These are phyloP conservation scores for Cucurbita argyrosperma DNA, from an alignment of 306 rosid genomes.

Conservation along the genomic window DNA sequence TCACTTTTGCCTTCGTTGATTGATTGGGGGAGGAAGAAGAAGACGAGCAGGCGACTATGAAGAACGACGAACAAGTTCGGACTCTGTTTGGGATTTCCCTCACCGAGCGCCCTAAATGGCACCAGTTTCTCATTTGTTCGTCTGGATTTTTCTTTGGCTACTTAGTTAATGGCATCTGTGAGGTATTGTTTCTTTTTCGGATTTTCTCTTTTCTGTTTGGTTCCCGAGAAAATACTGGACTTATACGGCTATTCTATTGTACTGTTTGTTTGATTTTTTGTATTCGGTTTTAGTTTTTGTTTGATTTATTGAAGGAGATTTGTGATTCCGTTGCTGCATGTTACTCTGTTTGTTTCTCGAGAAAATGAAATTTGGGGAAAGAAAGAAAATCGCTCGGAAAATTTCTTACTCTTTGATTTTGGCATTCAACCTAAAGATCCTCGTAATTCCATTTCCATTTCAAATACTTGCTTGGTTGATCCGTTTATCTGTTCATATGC, in stretches of 20 bases:
- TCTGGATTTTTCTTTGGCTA: slow-evolving; percentile 96
- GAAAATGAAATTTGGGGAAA: not conserved
- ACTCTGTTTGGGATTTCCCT: slow-evolving; percentile 85
- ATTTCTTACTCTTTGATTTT: not conserved
- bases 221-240: not conserved
- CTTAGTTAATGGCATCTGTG: slow-evolving; percentile 84
- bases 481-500: not conserved
- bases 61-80: slow-evolving; percentile 63
- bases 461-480: not conserved
- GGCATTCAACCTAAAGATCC: not conserved
- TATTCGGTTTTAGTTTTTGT: not conserved
- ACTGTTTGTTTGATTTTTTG: not conserved
- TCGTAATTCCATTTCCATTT: not conserved
- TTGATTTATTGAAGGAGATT: not conserved
- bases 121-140: slow-evolving; percentile 83
- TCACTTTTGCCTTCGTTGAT: not conserved
- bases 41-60: slow-evolving; percentile 21
- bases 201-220: slow-evolving; percentile 11
- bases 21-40: not conserved
- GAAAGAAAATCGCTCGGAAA: not conserved
- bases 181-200: slow-evolving; percentile 32
- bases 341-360: not conserved
- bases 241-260: not conserved
- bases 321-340: not conserved
- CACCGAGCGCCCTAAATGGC: slow-evolving; percentile 70